Evolutionary conservation across 768 basidiomycete genomes (phyloP).

Genomic region (Postia placenta): DNA sequence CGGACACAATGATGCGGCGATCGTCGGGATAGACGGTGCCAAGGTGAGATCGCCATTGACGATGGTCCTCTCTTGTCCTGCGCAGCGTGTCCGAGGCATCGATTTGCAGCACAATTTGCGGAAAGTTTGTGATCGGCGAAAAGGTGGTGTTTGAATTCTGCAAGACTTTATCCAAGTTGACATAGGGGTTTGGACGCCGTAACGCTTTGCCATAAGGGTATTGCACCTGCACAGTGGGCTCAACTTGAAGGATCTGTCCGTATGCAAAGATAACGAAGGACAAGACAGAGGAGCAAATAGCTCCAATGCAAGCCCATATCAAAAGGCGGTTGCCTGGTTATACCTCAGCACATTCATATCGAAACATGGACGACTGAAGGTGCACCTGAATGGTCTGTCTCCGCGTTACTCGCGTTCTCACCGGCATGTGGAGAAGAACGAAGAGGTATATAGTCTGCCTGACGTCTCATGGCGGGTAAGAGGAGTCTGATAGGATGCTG

Average conservation of each 20-base stretch:
- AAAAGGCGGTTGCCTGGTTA: conserved; percentile 2
- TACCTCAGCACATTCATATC: background rate
- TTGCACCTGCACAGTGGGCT: background rate
- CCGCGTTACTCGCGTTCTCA: background rate
- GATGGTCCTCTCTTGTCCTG: conserved; percentile 4
- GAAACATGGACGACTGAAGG: background rate
- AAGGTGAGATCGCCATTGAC: conserved; percentile 1
- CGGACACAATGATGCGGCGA: conserved; percentile 5
- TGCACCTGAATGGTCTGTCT: background rate
- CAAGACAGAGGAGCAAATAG: conserved; percentile 1
- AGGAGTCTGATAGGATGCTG: too few species aligned
- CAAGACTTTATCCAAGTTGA: conserved; percentile 7
- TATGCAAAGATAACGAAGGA: conserved; percentile 1
- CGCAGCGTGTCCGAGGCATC: conserved; percentile 3
- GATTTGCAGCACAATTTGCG: conserved; percentile 8
- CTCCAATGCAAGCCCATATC: conserved; percentile 6
- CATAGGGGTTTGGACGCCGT: conserved; percentile 9
- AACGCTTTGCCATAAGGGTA: background rate
- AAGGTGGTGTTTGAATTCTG: conserved; percentile 1
- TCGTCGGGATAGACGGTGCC: conserved; percentile 13
- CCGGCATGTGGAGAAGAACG: background rate
- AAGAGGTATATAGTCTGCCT: background rate
- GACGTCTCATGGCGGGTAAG: background rate
- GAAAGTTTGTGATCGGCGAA: conserved; percentile 10
- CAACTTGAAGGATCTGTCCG: background rate